Percentiles rank a stretch among this genome's conserved stretches.
Conservation (phyloP, 495 filamentous ascomycete genomes). For the Daldinia decipiens region DNA sequence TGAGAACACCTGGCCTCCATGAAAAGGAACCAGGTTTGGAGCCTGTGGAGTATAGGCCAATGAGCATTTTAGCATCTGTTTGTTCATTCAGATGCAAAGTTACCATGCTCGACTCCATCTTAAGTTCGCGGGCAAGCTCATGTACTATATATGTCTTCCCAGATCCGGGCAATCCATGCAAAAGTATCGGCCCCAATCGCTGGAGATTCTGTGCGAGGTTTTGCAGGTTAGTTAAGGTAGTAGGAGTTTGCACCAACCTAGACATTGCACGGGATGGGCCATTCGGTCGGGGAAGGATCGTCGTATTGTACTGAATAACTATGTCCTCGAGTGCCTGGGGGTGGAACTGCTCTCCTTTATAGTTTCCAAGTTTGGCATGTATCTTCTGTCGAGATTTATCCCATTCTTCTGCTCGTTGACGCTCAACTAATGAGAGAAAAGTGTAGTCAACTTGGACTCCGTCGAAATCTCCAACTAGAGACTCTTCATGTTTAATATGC, state of each 20-base stretch:
- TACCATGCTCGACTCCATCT: conserved; percentile 78
- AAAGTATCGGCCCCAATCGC: conserved; percentile 72
- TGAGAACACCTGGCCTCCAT: conserved; percentile 94
- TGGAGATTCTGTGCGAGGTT: conserved; percentile 73
- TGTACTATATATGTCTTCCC: conserved; percentile 91
- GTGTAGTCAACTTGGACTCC: conserved; percentile 81
- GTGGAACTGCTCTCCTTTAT: conserved; percentile 38
- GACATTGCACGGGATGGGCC: conserved; percentile 60
- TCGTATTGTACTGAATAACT: conserved; percentile 62
- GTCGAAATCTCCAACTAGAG: conserved; percentile 77
- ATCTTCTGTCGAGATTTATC: conserved; percentile 48
- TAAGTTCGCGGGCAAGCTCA: conserved; percentile 80
- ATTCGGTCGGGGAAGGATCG: conserved; percentile 73
- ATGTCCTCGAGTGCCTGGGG: conserved; percentile 53
- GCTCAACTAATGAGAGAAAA: conserved; percentile 85
- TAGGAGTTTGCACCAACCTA: conserved; percentile 75
- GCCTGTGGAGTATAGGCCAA: conserved; percentile 90
- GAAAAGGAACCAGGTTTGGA: conserved; percentile 86
- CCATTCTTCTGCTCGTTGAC: conserved; percentile 60
- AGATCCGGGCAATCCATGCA: conserved; percentile 84
- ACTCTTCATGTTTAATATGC: conserved; percentile 67
- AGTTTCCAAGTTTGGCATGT: conserved; percentile 33
- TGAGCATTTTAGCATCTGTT: conserved; percentile 92
- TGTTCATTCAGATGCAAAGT: conserved; percentile 97
- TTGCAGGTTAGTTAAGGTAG: conserved; percentile 74